Evolutionary conservation across 1,139 yeast genomes (phyloP).

Genomic region (Sugiyamaella japonica): DNA sequence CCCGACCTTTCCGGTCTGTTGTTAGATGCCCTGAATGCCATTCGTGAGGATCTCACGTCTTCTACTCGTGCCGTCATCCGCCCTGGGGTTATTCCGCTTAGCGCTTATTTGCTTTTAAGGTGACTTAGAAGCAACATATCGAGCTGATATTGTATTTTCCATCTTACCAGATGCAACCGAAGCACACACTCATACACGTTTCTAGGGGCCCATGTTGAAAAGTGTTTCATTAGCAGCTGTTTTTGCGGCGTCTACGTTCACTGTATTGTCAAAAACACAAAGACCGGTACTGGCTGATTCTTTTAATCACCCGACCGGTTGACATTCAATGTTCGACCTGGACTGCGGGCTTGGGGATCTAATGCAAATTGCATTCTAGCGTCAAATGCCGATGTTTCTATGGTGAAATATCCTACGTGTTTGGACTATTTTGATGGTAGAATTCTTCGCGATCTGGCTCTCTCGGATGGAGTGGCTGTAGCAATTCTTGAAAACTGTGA

Average conservation of each 20-base stretch:
- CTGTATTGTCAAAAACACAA: not conserved
- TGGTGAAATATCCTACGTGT: constrained; percentile 57
- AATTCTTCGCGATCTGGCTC: constrained; percentile 56
- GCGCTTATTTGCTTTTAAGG: too few relatives aligned
- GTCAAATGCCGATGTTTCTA: constrained; percentile 38
- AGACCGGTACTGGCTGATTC: constrained; percentile 7
- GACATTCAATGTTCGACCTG: constrained; percentile 41
- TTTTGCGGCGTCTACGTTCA: constrained; percentile 10
- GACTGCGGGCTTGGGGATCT: constrained; percentile 56
- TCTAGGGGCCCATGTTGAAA: constrained; percentile 10
- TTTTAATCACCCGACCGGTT: constrained; percentile 1
- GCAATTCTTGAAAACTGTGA: constrained; percentile 72
- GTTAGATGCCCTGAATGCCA: constrained; percentile 32
- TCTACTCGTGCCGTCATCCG: not conserved
- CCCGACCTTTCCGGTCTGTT: constrained; percentile 31
- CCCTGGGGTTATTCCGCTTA: constrained; percentile 8
- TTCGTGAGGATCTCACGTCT: constrained; percentile 23
- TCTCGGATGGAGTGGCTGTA: constrained; percentile 56
- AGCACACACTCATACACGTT: too few relatives aligned
- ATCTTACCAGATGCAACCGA: too few relatives aligned
- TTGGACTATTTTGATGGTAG: constrained; percentile 63
- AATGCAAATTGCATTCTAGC: constrained; percentile 46
- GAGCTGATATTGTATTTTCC: too few relatives aligned
- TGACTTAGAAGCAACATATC: too few relatives aligned
- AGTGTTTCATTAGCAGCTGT: constrained; percentile 2